These are phyloP conservation scores for Ogataea wickerhamii DNA, from an alignment of 805 yeast species.

Conservation along the genomic window DNA sequence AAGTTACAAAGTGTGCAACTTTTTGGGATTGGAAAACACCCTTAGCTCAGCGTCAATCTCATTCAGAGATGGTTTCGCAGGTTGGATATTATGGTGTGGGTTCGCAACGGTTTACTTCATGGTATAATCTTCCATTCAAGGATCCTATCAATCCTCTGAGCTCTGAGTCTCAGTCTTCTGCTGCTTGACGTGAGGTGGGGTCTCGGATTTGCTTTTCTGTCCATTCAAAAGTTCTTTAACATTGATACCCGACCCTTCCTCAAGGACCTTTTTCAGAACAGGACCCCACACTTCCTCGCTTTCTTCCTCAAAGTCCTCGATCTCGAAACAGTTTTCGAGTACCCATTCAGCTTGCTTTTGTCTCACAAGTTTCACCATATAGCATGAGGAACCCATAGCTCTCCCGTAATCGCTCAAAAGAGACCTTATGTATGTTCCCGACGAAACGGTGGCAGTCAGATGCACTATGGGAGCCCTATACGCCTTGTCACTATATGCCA, in stretches of 20 bases:
- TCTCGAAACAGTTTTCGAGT: constrained; percentile 62
- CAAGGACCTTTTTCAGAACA: constrained; percentile 54
- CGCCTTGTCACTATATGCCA: constrained; percentile 33
- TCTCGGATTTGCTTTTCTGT: neutral
- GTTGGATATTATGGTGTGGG: neutral
- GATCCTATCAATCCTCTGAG: no score
- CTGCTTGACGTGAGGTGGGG: neutral
- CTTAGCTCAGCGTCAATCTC: constrained; percentile 5
- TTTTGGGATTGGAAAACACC: constrained; percentile 1
- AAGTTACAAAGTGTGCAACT: constrained; percentile 38
- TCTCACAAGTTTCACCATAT: constrained; percentile 82
- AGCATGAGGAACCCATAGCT: constrained; percentile 74
- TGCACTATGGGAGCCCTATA: constrained; percentile 67
- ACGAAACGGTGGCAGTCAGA: constrained; percentile 75
- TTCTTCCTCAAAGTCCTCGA: constrained; percentile 60
- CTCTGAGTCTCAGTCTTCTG: constrained; percentile 5
- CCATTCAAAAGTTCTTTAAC: constrained; percentile 26
- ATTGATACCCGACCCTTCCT: constrained; percentile 37
- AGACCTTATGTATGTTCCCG: constrained; percentile 94
- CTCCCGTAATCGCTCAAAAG: constrained; percentile 85
- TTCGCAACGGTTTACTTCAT: neutral
- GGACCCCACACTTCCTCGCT: constrained; percentile 68
- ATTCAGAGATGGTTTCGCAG: neutral
- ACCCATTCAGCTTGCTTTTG: constrained; percentile 82
- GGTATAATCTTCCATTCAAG: neutral